A percentile compares a stretch with the other conserved stretches of the same genome.
These are phyloP conservation scores for Pueraria montana DNA, from an alignment of 306 rosid genomes.

Conservation along the genomic window DNA sequence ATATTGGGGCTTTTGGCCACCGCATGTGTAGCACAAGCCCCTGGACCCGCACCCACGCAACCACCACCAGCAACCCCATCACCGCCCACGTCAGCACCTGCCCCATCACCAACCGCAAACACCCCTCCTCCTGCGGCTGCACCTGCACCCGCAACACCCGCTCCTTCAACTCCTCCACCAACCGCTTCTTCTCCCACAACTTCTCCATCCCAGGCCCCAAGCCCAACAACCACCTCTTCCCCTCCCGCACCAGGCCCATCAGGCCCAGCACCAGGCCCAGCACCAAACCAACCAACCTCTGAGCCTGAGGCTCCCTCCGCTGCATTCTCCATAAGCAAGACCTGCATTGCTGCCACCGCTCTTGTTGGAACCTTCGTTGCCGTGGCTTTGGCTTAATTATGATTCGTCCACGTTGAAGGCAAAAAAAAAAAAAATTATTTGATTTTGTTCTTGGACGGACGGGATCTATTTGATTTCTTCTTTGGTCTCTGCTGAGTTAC, in stretches of 20 bases:
- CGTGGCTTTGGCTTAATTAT: conserved; percentile 67
- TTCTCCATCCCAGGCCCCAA: conserved; percentile 10
- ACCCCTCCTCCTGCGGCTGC: conserved; percentile 47
- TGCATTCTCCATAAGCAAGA: conserved; percentile 60
- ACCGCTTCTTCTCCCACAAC: conserved; percentile 15
- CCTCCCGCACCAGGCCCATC: conserved; percentile 27
- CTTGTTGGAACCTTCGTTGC: conserved; percentile 72
- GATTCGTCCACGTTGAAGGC: too few species aligned
- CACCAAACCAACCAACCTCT: conserved; percentile 35
- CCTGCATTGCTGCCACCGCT: conserved; percentile 65
- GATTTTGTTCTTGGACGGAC: too few species aligned
- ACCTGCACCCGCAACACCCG: conserved; percentile 7
- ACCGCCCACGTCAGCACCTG: conserved; percentile 32
- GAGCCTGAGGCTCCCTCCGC: conserved; percentile 48
- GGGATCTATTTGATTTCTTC: too few species aligned
- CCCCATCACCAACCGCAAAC: conserved; percentile 27
- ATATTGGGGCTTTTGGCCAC: conserved; percentile 73
- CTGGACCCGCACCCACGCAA: conserved; percentile 59
- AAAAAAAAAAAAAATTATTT: too few species aligned
- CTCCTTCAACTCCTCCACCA: conserved; percentile 37
- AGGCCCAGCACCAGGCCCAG: conserved; percentile 21
- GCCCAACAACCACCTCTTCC: conserved; percentile 33
- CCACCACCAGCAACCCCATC: conserved; percentile 54
- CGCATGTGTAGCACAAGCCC: conserved; percentile 87
- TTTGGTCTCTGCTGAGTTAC: background rate